Percentiles rank a stretch among this genome's conserved stretches.
phyloP scores from a whole-genome alignment of 768 basidiomycete genomes.

The Calocera cornea region DNA sequence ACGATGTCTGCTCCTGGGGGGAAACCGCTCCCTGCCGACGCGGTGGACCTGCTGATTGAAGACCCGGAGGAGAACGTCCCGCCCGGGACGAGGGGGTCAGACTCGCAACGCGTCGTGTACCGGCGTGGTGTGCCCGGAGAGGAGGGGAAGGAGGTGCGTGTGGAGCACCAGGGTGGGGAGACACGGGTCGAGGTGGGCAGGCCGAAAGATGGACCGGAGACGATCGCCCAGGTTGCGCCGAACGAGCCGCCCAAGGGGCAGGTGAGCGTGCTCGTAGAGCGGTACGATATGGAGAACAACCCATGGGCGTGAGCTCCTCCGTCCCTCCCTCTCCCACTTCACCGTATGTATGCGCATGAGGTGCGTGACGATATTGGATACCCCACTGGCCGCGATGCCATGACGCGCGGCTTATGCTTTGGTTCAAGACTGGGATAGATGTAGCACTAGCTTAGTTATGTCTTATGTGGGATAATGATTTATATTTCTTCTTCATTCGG shows the following conservation, averaged over 20 bases:
- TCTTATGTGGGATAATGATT: neutral
- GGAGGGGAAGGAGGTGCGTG: neutral
- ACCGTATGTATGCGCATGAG: too few species aligned
- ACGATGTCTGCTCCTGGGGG: constrained; percentile 16
- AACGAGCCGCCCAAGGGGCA: neutral
- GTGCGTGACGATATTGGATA: too few species aligned
- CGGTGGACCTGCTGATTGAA: constrained; percentile 80
- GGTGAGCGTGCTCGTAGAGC: neutral
- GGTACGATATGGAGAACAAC: neutral
- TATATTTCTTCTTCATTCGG: neutral
- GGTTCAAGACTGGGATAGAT: neutral
- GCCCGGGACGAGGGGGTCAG: constrained; percentile 31
- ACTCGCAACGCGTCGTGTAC: constrained; percentile 44
- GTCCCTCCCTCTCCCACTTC: too few species aligned
- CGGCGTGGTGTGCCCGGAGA: neutral
- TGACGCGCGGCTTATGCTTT: too few species aligned
- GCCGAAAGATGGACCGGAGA: constrained; percentile 22
- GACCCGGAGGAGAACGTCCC: constrained; percentile 42
- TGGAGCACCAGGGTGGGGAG: constrained; percentile 24
- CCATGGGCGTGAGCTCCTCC: neutral
- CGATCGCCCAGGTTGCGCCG: constrained; percentile 32
- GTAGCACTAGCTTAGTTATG: neutral
- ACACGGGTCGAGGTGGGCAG: constrained; percentile 31
- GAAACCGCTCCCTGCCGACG: constrained; percentile 35
- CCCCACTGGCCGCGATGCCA: too few species aligned